Evolutionary conservation across 148 eudicot genomes (phyloP), one percentile per base, ranked within the genome.

Genomic region (Amaranthus hypochondriacus): DNA sequence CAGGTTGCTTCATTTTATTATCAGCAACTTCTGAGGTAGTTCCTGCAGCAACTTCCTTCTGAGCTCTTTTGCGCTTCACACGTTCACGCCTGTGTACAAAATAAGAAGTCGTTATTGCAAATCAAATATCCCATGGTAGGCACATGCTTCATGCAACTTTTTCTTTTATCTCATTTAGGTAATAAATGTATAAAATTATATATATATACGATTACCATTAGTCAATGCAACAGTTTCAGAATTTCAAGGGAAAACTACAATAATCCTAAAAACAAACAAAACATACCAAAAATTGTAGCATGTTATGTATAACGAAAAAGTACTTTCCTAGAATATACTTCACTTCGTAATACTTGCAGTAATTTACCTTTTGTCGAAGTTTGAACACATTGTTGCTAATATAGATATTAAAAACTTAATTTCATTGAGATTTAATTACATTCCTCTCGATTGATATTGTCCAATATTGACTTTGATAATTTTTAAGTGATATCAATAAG

Each of bases 1-100:
- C 86, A 76, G 98, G 89, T 71, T 81, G 86, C 75, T 82, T 79
- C 61, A 69, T 83, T 75, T 63, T 84, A 53, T 84, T 83, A 52
- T 78, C 49, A 7, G 47, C 15, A 66, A 48, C 75, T 12, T 70
- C 87, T 54, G 84, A 69, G n/a, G 79, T 53, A 60, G 71, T 80
- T 70, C 77, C 76, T 52, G 11, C 76, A 56, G 79, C 74, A 81
- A 87, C 89, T 67, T 56, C 86, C 71, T 78, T 81, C 80, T 85
- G 78, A 64, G 96, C 96, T 82, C 93, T 86, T 83, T 78, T 90
- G 15, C 98, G 96, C 88, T 90, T 95, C 73, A 95, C 97, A 63
- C 97, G 88, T 77, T 88, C 98, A 55, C 98, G 96, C 98, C 98
- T 95, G 77, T 70, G 0, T 50, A 18, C 57, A 52, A 14, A 70